Conservation (phyloP, 225 moss, liverwort and hornwort genomes). For the Marchantia paleacea region DNA sequence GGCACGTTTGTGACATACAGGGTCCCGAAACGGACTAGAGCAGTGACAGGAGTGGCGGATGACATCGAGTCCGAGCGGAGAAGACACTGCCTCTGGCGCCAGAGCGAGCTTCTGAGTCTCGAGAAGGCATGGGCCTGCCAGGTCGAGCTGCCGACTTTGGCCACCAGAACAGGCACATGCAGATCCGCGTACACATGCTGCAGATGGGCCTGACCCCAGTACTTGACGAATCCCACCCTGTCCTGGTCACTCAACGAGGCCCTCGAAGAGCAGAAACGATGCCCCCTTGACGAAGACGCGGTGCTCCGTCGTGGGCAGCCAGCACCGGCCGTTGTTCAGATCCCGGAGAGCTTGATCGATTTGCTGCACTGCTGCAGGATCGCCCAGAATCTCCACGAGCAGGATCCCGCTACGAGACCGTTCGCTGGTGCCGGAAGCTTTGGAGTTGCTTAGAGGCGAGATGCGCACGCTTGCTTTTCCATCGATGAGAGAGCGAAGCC, state of each 20-base stretch:
- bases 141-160: slow-evolving; percentile 21
- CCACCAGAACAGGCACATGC: slow-evolving; percentile 26
- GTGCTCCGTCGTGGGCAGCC: slow-evolving; percentile 10
- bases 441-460: background rate
- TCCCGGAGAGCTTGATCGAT: slow-evolving; percentile 25
- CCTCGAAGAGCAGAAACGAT: slow-evolving; percentile 27
- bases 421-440: background rate
- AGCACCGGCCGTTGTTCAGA: slow-evolving; percentile 17
- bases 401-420: background rate
- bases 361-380: slow-evolving; percentile 9
- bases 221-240: slow-evolving; percentile 25
- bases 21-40: slow-evolving; percentile 28
- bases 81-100: slow-evolving; percentile 34
- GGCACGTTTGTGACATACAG: slow-evolving; percentile 28
- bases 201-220: slow-evolving; percentile 22
- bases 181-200: slow-evolving; percentile 17
- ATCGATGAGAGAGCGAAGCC: slow-evolving; percentile 12
- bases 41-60: background rate
- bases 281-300: slow-evolving; percentile 30
- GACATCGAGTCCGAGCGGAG: background rate
- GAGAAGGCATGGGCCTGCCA: slow-evolving; percentile 26
- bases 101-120: slow-evolving; percentile 21
- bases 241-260: slow-evolving; percentile 30
- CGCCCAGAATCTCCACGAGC: slow-evolving; percentile 27
- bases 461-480: slow-evolving; percentile 32